Evolutionary conservation across 179 eudicot genomes (phyloP).

Genomic region (Spinacia oleracea): DNA sequence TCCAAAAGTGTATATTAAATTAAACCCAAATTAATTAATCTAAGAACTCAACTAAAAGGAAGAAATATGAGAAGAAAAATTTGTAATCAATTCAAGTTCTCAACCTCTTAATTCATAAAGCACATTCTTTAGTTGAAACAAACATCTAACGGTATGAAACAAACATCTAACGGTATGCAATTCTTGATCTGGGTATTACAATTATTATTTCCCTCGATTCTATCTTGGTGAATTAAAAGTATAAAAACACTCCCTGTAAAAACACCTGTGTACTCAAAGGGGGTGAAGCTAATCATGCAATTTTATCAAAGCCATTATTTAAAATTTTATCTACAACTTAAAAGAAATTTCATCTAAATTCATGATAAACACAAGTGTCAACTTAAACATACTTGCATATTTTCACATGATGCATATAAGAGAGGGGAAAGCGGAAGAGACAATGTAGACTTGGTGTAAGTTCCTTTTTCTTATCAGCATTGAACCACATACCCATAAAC

Average conservation of each 20-base stretch:
- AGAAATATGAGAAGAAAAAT: too few relatives aligned
- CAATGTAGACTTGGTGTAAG: not conserved
- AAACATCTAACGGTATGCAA: too few relatives aligned
- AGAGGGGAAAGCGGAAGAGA: not conserved
- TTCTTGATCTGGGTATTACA: not conserved
- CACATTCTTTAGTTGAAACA: too few relatives aligned
- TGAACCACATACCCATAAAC: not conserved
- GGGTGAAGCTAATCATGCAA: not conserved
- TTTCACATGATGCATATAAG: not conserved
- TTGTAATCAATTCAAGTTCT: too few relatives aligned
- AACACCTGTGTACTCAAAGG: not conserved
- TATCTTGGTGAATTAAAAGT: not conserved
- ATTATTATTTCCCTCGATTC: not conserved
- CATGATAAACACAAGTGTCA: not conserved
- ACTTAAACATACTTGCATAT: too few relatives aligned
- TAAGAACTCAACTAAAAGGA: too few relatives aligned
- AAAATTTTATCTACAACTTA: not conserved
- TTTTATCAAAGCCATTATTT: not conserved
- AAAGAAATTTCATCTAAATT: not conserved
- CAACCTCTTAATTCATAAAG: too few relatives aligned
- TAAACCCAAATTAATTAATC: too few relatives aligned
- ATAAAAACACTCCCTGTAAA: not conserved
- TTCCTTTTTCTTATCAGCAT: not conserved
- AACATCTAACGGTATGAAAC: too few relatives aligned
- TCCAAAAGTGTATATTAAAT: too few relatives aligned